Conservation (phyloP, 306 rosid genomes). For the Gastrolobium villosum region DNA sequence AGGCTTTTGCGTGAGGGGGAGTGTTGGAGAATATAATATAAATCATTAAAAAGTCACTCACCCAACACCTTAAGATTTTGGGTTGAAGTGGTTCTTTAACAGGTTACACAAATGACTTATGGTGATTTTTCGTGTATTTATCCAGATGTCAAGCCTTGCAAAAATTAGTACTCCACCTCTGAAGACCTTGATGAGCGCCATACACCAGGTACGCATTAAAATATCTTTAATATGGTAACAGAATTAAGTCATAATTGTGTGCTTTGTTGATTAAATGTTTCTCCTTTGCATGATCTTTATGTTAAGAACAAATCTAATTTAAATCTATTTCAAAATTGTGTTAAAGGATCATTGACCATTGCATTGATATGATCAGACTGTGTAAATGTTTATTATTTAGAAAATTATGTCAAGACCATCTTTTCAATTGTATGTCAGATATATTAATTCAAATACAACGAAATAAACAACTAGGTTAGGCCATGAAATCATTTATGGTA, state of each 20-base stretch:
- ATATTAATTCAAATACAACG: slow-evolving; percentile 8
- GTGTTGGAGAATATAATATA: too few relatives aligned
- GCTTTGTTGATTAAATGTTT: slow-evolving; percentile 3
- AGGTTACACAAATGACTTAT: slow-evolving; percentile 6
- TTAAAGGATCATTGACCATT: slow-evolving; percentile 2
- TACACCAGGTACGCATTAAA: slow-evolving; percentile 64
- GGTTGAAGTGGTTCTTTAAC: too few relatives aligned
- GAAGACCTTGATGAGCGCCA: slow-evolving; percentile 67
- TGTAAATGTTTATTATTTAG: slow-evolving; percentile 15
- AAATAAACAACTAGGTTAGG: slow-evolving; percentile 12
- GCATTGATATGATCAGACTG: slow-evolving; percentile 18
- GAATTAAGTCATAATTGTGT: slow-evolving; percentile 23
- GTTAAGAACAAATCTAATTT: slow-evolving; percentile 20
- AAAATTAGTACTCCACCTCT: slow-evolving; percentile 85
- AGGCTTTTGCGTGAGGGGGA: too few relatives aligned
- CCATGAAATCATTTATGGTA: slow-evolving; percentile 39
- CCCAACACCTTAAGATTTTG: too few relatives aligned
- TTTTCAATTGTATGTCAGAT: background rate
- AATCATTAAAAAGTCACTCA: too few relatives aligned
- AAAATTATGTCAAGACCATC: slow-evolving; percentile 29
- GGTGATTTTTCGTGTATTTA: slow-evolving; percentile 20
- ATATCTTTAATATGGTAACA: slow-evolving; percentile 2
- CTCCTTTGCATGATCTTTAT: slow-evolving; percentile 14
- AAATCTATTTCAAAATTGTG: slow-evolving; percentile 8
- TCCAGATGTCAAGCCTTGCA: slow-evolving; percentile 93